phyloP scores from a whole-genome alignment of 305 asterid species.

The Striga hermonthica region DNA sequence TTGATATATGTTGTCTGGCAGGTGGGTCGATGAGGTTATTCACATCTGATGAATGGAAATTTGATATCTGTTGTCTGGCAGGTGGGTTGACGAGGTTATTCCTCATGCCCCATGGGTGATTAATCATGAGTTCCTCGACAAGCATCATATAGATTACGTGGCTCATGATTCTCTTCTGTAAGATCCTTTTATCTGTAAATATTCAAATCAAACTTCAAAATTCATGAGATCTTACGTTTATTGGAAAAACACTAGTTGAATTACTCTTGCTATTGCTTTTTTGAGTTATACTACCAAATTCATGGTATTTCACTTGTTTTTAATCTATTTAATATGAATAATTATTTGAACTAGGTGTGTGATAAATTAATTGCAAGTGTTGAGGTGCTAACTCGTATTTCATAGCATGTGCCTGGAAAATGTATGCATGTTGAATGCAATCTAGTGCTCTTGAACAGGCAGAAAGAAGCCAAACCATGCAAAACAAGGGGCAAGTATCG shows the following conservation, averaged over 20 bases:
- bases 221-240: not conserved
- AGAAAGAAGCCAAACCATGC: no score
- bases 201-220: not conserved
- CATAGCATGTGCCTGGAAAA: no score
- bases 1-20: conserved; percentile 37
- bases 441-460: no score
- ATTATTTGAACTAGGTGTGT: no score
- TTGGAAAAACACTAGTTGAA: not conserved
- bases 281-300: no score
- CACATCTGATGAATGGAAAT: no score
- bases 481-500: no score
- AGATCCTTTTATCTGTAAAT: conserved; percentile 39
- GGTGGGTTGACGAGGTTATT: conserved; percentile 99
- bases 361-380: no score
- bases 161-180: conserved; percentile 99
- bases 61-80: conserved; percentile 36
- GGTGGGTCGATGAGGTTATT: conserved; percentile 99
- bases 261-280: not conserved
- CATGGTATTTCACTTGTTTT: no score
- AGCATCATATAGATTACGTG: conserved; percentile 75
- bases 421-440: no score
- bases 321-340: no score
- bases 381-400: no score
- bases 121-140: conserved; percentile 84
- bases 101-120: conserved; percentile 98